Conservation (phyloP, 2,329 filamentous ascomycete genomes). For the Aureobasidium sp. region DNA sequence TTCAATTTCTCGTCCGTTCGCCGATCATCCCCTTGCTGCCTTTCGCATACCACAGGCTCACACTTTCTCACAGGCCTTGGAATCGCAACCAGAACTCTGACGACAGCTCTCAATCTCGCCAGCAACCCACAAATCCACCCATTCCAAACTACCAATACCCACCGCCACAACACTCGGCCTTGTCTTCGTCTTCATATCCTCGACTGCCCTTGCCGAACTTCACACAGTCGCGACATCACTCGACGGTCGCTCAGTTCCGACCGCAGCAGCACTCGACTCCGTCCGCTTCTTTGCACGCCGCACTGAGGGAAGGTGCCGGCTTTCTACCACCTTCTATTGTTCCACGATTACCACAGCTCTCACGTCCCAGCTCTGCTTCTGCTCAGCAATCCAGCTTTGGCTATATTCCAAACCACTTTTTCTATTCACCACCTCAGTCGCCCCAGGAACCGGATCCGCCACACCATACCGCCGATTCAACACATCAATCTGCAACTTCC, state of each 20-base stretch:
- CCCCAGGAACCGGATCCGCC: background rate
- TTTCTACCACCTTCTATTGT: slow-evolving; percentile 12
- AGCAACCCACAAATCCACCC: background rate
- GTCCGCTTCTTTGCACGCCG: slow-evolving; percentile 6
- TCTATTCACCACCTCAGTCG: slow-evolving; percentile 11
- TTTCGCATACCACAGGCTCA: background rate
- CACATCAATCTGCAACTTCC: background rate
- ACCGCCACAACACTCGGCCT: background rate
- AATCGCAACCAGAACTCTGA: background rate
- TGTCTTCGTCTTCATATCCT: background rate
- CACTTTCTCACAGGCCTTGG: background rate
- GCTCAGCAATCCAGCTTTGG: background rate
- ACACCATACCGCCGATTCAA: background rate
- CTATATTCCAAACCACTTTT: slow-evolving; percentile 15
- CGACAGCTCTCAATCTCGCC: background rate
- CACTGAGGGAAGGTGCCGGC: slow-evolving; percentile 9
- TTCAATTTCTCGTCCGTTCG: background rate
- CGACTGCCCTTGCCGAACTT: background rate
- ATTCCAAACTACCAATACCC: background rate
- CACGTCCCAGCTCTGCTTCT: background rate
- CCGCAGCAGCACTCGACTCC: slow-evolving; percentile 4
- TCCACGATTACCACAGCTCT: background rate
- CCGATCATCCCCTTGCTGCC: background rate
- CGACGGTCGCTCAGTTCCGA: background rate
- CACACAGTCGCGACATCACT: background rate